Evolutionary conservation across 345 rosid genomes (phyloP).

Genomic region (Rhodamnia argentea): DNA sequence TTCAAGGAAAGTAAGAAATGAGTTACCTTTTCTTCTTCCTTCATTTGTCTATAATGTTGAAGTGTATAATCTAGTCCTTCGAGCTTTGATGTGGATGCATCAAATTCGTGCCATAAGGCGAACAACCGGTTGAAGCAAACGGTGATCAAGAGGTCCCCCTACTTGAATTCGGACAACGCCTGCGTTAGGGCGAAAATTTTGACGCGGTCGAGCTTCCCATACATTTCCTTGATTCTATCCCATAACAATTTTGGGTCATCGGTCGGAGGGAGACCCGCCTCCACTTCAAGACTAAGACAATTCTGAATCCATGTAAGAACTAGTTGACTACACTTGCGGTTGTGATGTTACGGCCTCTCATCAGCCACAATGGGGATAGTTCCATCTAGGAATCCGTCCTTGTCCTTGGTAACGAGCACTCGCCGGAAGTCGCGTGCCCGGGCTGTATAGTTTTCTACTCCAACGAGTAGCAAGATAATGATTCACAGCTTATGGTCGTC

Average conservation of each 20-base stretch:
- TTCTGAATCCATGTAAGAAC: neutral
- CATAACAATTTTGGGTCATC: neutral
- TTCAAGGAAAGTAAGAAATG: neutral
- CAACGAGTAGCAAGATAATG: fast-evolving
- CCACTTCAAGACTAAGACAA: neutral
- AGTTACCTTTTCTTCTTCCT: neutral
- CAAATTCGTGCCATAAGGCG: neutral
- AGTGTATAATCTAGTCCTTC: neutral
- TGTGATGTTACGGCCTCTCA: fast-evolving
- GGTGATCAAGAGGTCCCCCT: neutral
- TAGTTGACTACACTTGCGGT: neutral
- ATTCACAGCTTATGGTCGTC: fast-evolving
- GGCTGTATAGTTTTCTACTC: neutral
- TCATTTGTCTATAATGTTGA: neutral
- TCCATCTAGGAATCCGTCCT: neutral
- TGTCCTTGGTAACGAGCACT: neutral
- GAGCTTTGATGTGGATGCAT: neutral
- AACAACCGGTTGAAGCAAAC: neutral
- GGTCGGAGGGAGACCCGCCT: fast-evolving
- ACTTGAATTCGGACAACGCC: neutral
- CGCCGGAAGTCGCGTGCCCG: neutral
- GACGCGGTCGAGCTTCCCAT: neutral
- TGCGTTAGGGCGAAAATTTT: neutral
- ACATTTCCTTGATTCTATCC: neutral
- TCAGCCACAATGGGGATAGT: fast-evolving